These are phyloP conservation scores for Musa acuminata DNA, from an alignment of 176 grass and related monocot genomes.

Conservation along the genomic window DNA sequence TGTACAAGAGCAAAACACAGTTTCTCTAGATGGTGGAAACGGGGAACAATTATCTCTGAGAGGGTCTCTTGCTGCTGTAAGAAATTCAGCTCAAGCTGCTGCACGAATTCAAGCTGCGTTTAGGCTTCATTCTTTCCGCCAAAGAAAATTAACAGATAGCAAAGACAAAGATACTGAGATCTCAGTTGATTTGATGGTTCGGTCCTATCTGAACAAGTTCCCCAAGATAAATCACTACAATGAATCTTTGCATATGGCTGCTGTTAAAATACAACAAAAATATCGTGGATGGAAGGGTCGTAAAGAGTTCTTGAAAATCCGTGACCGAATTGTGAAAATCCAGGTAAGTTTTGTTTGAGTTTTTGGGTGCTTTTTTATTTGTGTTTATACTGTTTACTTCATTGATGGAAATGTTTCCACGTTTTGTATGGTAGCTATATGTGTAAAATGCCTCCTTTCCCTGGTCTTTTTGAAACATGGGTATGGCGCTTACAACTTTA, in stretches of 20 bases:
- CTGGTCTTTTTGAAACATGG: no score
- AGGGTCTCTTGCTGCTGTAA: constrained; percentile 47
- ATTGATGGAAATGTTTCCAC: not conserved
- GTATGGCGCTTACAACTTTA: no score
- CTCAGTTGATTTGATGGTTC: constrained; percentile 20
- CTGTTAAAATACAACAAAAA: constrained; percentile 69
- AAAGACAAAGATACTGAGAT: constrained; percentile 11
- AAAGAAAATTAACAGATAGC: constrained; percentile 29
- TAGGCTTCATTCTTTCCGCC: constrained; percentile 60
- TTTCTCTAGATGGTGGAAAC: not conserved
- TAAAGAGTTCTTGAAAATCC: constrained; percentile 56
- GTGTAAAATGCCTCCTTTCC: no score
- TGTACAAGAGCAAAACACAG: constrained; percentile 17
- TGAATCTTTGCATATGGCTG: constrained; percentile 56
- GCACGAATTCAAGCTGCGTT: constrained; percentile 56
- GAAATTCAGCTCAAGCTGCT: constrained; percentile 62
- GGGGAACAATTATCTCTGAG: constrained; percentile 16
- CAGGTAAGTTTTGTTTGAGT: constrained; percentile 36
- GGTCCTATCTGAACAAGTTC: constrained; percentile 25
- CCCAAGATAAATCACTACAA: constrained; percentile 19
- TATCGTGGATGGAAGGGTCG: constrained; percentile 79
- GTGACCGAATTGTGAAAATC: constrained; percentile 62
- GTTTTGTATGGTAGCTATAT: not conserved
- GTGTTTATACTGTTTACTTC: not conserved
- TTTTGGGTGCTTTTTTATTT: not conserved